phyloP scores from a whole-genome alignment of 2,329 filamentous ascomycete species.

The Teratosphaeria zuluensis region DNA sequence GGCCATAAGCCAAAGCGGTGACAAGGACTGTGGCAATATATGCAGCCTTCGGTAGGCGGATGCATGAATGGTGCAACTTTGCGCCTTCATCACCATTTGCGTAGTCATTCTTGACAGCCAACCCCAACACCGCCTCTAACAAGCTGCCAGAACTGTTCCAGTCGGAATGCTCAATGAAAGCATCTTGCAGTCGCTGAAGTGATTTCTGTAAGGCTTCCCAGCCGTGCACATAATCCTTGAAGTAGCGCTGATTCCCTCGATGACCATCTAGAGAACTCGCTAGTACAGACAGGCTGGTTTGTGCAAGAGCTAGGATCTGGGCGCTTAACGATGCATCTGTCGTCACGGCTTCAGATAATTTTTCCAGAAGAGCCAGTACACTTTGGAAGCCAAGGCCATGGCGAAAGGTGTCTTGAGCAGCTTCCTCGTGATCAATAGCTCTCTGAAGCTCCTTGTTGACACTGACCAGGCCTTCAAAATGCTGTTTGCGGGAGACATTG shows the following conservation, averaged over 20 bases:
- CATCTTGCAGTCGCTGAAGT: constrained; percentile 44
- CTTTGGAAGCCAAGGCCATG: constrained; percentile 21
- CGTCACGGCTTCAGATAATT: neutral
- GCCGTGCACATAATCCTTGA: constrained; percentile 64
- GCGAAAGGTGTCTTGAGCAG: constrained; percentile 22
- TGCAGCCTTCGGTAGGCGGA: neutral
- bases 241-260: constrained; percentile 79
- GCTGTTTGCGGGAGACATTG: constrained; percentile 9
- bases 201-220: constrained; percentile 68
- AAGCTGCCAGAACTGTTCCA: neutral
- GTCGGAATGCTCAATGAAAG: neutral
- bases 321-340: neutral
- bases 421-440: constrained; percentile 8
- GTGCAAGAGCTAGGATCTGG: constrained; percentile 1
- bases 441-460: constrained; percentile 8
- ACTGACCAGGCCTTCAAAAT: constrained; percentile 6
- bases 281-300: constrained; percentile 42
- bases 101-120: neutral
- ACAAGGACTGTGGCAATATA: neutral
- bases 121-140: neutral
- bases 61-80: neutral
- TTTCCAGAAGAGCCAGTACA: constrained; percentile 12
- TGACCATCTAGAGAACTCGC: constrained; percentile 68
- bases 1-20: neutral
- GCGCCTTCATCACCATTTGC: neutral